phyloP scores from a whole-genome alignment of 1,284 basidiomycete species.

The Cystobasidiaceae sp. region DNA sequence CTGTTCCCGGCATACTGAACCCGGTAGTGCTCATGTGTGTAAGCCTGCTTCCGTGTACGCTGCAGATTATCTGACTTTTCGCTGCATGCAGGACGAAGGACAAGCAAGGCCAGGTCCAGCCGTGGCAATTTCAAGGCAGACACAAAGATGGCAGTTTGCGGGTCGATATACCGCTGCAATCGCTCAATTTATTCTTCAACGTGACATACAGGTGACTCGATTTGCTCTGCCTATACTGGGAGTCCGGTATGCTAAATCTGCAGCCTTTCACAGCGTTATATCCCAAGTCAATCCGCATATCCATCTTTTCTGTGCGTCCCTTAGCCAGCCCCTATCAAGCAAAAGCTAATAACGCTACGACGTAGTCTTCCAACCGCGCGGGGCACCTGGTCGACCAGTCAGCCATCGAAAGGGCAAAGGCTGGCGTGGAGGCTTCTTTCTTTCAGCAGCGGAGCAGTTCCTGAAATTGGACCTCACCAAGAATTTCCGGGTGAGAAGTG shows the following conservation, averaged over 20 bases:
- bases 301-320: constrained; percentile 67
- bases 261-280: constrained; percentile 61
- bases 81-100: constrained; percentile 62
- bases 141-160: constrained; percentile 70
- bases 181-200: constrained; percentile 49
- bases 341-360: background rate
- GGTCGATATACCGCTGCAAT: constrained; percentile 81
- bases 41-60: background rate
- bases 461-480: constrained; percentile 89
- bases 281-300: constrained; percentile 97
- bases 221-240: background rate
- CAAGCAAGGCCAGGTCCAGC: constrained; percentile 71
- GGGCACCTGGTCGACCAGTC: constrained; percentile 88
- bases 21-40: constrained; percentile 45
- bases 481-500: constrained; percentile 72
- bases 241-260: background rate
- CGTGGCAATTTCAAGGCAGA: constrained; percentile 49
- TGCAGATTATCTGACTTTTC: background rate
- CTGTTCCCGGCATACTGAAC: constrained; percentile 77
- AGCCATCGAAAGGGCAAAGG: constrained; percentile 89
- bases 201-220: constrained; percentile 63
- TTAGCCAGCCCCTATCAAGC: background rate
- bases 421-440: constrained; percentile 91
- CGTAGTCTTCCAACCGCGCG: constrained; percentile 51
- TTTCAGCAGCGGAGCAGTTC: constrained; percentile 63